phyloP scores from a whole-genome alignment of 2,329 filamentous ascomycete species.

The Amylocarpus encephaloides region DNA sequence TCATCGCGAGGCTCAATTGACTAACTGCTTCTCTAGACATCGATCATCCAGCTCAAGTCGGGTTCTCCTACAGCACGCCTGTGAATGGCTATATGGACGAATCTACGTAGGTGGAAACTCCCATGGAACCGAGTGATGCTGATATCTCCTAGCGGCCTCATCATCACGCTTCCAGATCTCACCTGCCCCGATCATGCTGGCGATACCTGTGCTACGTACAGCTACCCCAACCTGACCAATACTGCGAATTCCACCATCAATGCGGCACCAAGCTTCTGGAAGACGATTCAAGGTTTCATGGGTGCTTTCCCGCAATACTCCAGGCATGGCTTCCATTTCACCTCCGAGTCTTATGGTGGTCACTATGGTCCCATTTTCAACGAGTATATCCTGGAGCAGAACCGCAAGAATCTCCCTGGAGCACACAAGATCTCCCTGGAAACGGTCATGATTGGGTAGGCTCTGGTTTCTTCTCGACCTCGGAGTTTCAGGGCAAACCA shows the following conservation, averaged over 20 bases:
- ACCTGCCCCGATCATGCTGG: constrained; percentile 45
- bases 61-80: constrained; percentile 35
- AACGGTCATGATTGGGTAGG: constrained; percentile 43
- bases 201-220: constrained; percentile 48
- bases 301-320: constrained; percentile 50
- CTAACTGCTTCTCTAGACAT: constrained; percentile 11
- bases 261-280: constrained; percentile 55
- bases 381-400: constrained; percentile 53
- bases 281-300: constrained; percentile 56
- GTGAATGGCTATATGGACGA: constrained; percentile 22
- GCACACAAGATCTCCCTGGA: constrained; percentile 42
- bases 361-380: constrained; percentile 56
- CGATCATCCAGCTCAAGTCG: constrained; percentile 27
- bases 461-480: neutral
- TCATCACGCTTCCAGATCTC: constrained; percentile 40
- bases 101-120: constrained; percentile 4
- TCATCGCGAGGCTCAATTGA: neutral
- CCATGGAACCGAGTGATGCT: constrained; percentile 3
- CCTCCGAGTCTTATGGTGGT: constrained; percentile 52
- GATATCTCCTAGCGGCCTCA: constrained; percentile 13
- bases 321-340: constrained; percentile 45
- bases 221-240: constrained; percentile 41
- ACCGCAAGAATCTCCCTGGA: constrained; percentile 44
- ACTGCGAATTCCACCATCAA: constrained; percentile 46
- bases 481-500: neutral